A percentile compares a stretch with the other conserved stretches of the same genome.
These are phyloP conservation scores for Monosporozyma yasuniensis DNA, from an alignment of 805 yeast genomes.

Conservation along the genomic window DNA sequence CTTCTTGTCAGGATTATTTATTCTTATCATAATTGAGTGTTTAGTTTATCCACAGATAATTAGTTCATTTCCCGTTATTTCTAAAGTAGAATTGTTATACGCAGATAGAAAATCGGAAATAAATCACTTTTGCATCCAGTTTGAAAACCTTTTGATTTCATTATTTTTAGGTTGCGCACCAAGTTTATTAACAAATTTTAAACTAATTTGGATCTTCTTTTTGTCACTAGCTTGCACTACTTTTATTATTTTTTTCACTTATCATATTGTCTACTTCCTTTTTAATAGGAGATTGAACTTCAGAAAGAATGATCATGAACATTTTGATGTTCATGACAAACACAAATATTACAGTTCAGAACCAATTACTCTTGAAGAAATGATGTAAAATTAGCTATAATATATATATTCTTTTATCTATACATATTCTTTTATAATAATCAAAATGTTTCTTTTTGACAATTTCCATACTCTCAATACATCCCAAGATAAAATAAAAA, in stretches of 20 bases:
- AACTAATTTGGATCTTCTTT: neutral
- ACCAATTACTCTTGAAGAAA: neutral
- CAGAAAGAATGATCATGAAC: neutral
- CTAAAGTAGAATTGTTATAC: neutral
- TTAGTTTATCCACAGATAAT: neutral
- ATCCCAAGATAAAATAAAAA: neutral
- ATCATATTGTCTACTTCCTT: neutral
- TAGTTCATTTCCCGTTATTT: neutral
- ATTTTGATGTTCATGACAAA: neutral
- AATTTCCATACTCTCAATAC: too few species aligned
- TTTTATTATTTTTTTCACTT: neutral
- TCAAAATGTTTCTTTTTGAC: neutral
- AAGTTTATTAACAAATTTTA: neutral
- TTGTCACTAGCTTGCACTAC: neutral
- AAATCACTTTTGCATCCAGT: neutral
- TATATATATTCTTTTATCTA: neutral
- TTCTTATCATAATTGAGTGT: neutral
- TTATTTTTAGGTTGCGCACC: neutral
- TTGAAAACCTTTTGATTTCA: neutral
- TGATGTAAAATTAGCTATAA: neutral
- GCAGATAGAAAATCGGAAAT: neutral
- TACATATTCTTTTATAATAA: neutral
- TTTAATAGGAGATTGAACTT: neutral
- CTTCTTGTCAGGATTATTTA: neutral
- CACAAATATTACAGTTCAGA: neutral